phyloP scores from a whole-genome alignment of 306 rosid genomes.

The Sechiopsis laciniata region DNA sequence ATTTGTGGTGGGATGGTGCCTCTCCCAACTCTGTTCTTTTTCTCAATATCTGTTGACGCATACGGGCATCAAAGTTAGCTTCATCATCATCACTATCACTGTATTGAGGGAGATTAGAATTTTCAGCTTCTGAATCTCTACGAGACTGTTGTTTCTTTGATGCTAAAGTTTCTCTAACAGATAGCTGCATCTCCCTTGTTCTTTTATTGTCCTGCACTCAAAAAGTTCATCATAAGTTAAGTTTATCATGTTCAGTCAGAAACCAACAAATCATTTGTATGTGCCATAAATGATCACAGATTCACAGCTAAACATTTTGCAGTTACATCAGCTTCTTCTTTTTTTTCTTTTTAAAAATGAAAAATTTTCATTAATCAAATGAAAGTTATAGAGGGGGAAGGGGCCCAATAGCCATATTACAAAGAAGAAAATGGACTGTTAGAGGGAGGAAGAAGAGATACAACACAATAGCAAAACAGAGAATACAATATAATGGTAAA shows the following conservation, averaged over 20 bases:
- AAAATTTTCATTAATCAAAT: too few species aligned
- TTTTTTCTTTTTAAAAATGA: too few species aligned
- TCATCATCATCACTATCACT: conserved; percentile 53
- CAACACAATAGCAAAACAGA: too few species aligned
- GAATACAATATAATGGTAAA: too few species aligned
- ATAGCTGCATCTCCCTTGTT: conserved; percentile 63
- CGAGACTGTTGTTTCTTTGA: conserved; percentile 62
- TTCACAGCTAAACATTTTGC: background rate
- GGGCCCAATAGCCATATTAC: too few species aligned
- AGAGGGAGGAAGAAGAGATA: too few species aligned
- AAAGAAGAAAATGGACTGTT: too few species aligned
- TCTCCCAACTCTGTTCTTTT: conserved; percentile 70
- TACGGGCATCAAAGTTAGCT: conserved; percentile 76
- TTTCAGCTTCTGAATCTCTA: conserved; percentile 40
- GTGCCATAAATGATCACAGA: background rate
- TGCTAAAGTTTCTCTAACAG: conserved; percentile 73
- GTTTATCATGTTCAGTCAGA: background rate
- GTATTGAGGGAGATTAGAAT: conserved; percentile 32
- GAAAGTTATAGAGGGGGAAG: too few species aligned
- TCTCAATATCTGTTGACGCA: conserved; percentile 78
- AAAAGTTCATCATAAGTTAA: background rate
- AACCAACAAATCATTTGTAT: background rate
- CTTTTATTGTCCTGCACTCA: conserved; percentile 42
- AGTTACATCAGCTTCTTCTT: background rate
- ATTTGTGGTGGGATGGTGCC: conserved; percentile 52